These are phyloP conservation scores for Colletotrichum sublineola DNA, from an alignment of 2,329 filamentous ascomycete species.

Conservation along the genomic window DNA sequence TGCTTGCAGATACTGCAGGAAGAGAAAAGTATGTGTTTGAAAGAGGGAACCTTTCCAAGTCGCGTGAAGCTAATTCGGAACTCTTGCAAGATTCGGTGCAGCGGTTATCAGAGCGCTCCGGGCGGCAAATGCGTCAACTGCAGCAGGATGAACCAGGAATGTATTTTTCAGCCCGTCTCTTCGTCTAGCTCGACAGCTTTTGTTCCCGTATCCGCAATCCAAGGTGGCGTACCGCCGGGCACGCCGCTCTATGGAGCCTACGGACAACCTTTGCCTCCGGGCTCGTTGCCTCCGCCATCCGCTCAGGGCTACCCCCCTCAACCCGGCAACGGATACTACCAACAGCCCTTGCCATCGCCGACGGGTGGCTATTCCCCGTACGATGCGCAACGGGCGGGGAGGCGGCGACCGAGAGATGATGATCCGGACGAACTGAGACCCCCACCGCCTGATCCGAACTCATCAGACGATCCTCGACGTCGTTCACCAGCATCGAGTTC, in stretches of 20 bases:
- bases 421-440: slow-evolving; percentile 60
- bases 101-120: slow-evolving; percentile 69
- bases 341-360: slow-evolving; percentile 58
- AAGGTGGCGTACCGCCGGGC: slow-evolving; percentile 69
- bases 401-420: slow-evolving; percentile 55
- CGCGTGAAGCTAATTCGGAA: slow-evolving; percentile 16
- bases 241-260: slow-evolving; percentile 70
- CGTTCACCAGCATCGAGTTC: slow-evolving; percentile 66
- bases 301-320: slow-evolving; percentile 35
- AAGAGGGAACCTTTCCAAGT: not conserved
- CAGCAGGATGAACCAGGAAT: slow-evolving; percentile 72
- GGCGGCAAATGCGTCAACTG: slow-evolving; percentile 73
- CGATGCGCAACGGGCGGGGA: slow-evolving; percentile 52
- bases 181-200: slow-evolving; percentile 69
- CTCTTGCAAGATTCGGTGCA: slow-evolving; percentile 67
- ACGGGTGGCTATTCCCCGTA: slow-evolving; percentile 59
- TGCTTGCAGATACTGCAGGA: slow-evolving; percentile 72
- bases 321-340: slow-evolving; percentile 53
- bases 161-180: slow-evolving; percentile 71
- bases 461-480: slow-evolving; percentile 62
- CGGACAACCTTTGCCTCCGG: slow-evolving; percentile 64
- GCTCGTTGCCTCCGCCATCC: slow-evolving; percentile 33
- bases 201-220: slow-evolving; percentile 69
- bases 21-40: slow-evolving; percentile 64
- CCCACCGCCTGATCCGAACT: slow-evolving; percentile 58